Conservation (phyloP, 2,329 filamentous ascomycete species). For the Fusarium neocosmosporiellum region DNA sequence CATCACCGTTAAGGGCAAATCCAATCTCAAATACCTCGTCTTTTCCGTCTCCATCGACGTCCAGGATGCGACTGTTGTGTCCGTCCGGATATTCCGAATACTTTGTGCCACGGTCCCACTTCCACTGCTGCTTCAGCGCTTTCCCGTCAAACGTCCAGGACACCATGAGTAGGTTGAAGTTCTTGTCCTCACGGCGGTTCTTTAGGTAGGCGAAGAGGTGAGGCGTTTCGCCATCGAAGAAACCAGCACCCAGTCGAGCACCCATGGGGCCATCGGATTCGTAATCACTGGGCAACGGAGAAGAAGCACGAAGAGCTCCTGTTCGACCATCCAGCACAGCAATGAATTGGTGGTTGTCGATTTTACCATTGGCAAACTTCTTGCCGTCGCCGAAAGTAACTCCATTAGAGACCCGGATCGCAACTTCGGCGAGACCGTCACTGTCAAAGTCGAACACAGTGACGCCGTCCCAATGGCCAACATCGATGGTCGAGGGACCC, state of each 20-base stretch:
- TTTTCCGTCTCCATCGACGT: conserved; percentile 32
- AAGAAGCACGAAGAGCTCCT: conserved; percentile 20
- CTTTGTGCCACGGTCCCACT: conserved; percentile 27
- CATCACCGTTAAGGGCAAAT: conserved; percentile 38
- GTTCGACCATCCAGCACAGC: conserved; percentile 34
- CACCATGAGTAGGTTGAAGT: conserved; percentile 15
- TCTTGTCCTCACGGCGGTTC: conserved; percentile 22
- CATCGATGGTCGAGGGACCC: conserved; percentile 28
- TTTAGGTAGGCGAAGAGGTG: conserved; percentile 35
- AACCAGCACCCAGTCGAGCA: conserved; percentile 30
- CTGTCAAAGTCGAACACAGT: conserved; percentile 42
- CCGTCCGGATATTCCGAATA: conserved; percentile 27
- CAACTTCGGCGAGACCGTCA: conserved; percentile 36
- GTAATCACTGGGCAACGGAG: conserved; percentile 19
- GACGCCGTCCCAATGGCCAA: conserved; percentile 39
- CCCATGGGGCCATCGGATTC: conserved; percentile 24
- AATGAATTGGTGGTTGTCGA: conserved; percentile 33
- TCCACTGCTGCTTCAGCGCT: conserved; percentile 31
- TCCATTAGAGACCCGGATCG: conserved; percentile 38
- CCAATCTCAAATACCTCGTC: conserved; percentile 38
- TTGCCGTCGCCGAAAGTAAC: conserved; percentile 33
- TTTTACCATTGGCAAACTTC: conserved; percentile 13
- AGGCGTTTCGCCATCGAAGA: conserved; percentile 27
- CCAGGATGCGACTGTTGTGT: conserved; percentile 39
- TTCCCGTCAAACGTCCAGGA: conserved; percentile 36